Evolutionary conservation across 1,284 basidiomycete genomes (phyloP), one percentile per base, ranked within the genome.

Genomic region (Inonotus obliquus): DNA sequence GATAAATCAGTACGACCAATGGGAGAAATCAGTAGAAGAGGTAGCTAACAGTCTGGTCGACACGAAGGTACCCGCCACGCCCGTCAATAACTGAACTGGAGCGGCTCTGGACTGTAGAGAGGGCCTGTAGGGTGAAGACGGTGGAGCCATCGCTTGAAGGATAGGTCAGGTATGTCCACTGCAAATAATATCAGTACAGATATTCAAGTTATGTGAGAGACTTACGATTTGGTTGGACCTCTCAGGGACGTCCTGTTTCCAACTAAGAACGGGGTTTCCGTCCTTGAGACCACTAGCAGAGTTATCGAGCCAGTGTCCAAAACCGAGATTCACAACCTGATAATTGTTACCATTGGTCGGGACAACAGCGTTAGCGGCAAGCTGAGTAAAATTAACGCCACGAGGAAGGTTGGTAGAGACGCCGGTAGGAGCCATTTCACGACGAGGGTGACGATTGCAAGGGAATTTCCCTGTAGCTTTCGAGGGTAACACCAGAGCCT

Each of bases 101-200:
- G 10, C 27, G 19, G 23, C 54, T 54, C 48, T 53, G 49, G 6
- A 37, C 13, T 6, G 57, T 54, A n/a, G 51, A 58, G 25, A 54
- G 23, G 11, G 52, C 17, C 39, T 62, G 61, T 5, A 62, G 55
- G 3, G 61, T 62, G 49, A 62, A 62, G 1, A 62, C 56, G 25
- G 38, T 62, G 25, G 52, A 49, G 19, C 57, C 57, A 32, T n/a
- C 47, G 39, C n/a, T 47, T 27, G 61, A 53, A 39, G 61, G 61
- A 37, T 62, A 62, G 10, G 51, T 45, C 3, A 62, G 47, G 29
- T 62, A 62, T 19, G 54, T 62, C 60, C 60, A 62, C 60, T 62
- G 29, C 35, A 41, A 45, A 4, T 45, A 3, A 4, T 13, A 14
- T n/a, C 32, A 21, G 44, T 32, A 51, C 44, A 32, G 37, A 45